Evolutionary conservation across 164 flowering plant genomes (phyloP).

Genomic region (Piper longum): DNA sequence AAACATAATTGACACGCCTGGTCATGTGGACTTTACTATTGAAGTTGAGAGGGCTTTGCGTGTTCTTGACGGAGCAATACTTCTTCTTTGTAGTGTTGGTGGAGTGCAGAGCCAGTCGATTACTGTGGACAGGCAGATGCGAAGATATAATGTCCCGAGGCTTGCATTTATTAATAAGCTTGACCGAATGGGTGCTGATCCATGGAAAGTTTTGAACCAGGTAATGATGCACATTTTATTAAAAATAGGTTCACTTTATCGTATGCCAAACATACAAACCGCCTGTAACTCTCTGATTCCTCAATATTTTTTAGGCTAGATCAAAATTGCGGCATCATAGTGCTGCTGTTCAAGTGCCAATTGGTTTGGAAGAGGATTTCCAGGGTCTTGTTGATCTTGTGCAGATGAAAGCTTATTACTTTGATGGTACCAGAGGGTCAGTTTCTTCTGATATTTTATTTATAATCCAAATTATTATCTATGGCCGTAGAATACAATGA

Average conservation of each 20-base stretch:
- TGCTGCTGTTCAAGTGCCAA: conserved; percentile 99
- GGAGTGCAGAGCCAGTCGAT: conserved; percentile 99
- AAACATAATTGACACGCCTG: conserved; percentile 97
- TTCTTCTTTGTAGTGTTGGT: conserved; percentile 98
- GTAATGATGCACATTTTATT: conserved; percentile 14
- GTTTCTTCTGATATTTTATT: conserved; percentile 15
- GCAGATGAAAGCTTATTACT: conserved; percentile 61
- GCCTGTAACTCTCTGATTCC: neutral
- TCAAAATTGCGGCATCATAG: conserved; percentile 90
- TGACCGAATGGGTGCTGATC: conserved; percentile 99
- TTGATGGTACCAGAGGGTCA: conserved; percentile 88
- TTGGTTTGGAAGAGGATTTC: conserved; percentile 91
- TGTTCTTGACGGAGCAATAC: conserved; percentile 98
- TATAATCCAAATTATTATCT: neutral
- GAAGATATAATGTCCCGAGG: conserved; percentile 95
- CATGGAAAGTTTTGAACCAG: conserved; percentile 96
- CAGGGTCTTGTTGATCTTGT: conserved; percentile 96
- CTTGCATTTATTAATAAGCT: conserved; percentile 95
- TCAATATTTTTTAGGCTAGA: conserved; percentile 44
- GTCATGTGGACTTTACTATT: conserved; percentile 97
- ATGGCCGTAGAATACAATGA: neutral
- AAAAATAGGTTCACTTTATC: neutral
- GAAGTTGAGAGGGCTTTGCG: conserved; percentile 99
- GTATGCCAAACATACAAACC: neutral
- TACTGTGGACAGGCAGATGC: conserved; percentile 97